These are phyloP conservation scores for Cladochytrium replicatum DNA, from an alignment of 192 early-diverging fungal genomes.

Conservation along the genomic window DNA sequence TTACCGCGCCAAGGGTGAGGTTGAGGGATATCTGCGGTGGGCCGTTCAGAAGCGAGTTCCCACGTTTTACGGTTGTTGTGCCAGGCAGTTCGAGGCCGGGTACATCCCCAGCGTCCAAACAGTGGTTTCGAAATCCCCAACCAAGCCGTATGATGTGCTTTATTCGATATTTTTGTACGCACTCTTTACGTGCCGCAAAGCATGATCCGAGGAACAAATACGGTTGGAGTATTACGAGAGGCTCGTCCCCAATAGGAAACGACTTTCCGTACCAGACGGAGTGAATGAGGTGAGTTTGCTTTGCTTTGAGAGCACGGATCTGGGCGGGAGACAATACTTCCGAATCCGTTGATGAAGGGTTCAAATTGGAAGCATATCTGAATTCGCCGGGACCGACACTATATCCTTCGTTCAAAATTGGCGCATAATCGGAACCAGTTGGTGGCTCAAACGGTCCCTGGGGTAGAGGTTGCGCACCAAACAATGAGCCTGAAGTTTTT, in stretches of 20 bases:
- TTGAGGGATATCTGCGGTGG: slow-evolving; percentile 5
- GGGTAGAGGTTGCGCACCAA: no score
- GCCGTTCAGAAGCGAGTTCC: not conserved
- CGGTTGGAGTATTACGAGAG: slow-evolving; percentile 17
- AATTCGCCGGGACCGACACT: no score
- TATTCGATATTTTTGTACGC: slow-evolving; percentile 18
- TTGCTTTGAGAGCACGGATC: no score
- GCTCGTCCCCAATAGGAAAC: slow-evolving; percentile 20
- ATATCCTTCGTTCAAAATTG: no score
- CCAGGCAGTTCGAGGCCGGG: not conserved
- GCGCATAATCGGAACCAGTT: no score
- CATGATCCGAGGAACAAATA: slow-evolving; percentile 30
- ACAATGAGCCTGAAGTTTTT: no score
- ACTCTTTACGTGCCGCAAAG: slow-evolving; percentile 15
- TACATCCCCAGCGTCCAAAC: not conserved
- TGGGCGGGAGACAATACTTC: no score
- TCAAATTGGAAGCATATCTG: no score
- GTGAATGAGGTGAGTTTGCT: slow-evolving; percentile 18
- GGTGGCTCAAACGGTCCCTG: no score
- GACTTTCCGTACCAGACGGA: slow-evolving; percentile 26
- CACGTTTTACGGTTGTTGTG: not conserved
- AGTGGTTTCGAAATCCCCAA: slow-evolving; percentile 25
- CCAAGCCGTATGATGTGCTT: slow-evolving; percentile 33
- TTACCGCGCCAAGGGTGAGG: slow-evolving; percentile 2
- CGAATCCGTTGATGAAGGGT: no score